Evolutionary conservation across 768 basidiomycete species (phyloP).

Genomic region (Rhizopogon vinicolor): DNA sequence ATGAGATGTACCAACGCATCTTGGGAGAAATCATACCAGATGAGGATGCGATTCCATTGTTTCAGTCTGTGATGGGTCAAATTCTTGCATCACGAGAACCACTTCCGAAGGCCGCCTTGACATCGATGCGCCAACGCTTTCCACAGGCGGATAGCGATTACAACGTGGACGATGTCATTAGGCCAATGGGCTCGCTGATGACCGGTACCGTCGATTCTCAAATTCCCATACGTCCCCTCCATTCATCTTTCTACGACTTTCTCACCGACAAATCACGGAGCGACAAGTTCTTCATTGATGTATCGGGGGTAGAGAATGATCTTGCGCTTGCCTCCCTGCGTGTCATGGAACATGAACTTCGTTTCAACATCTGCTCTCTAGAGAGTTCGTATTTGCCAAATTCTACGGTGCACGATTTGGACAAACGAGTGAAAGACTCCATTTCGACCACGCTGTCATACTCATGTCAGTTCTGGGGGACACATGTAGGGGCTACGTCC

Average conservation of each 20-base stretch:
- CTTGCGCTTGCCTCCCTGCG: constrained; percentile 20
- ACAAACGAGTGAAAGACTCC: background rate
- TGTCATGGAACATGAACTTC: constrained; percentile 23
- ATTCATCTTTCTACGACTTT: constrained; percentile 25
- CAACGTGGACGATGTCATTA: constrained; percentile 1
- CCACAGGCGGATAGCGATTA: background rate
- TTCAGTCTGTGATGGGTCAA: no score
- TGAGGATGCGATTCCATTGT: no score
- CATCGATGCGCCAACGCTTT: no score
- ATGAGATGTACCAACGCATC: no score
- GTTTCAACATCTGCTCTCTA: constrained; percentile 33
- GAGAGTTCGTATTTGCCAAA: constrained; percentile 26
- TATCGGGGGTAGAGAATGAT: constrained; percentile 5
- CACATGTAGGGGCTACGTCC: constrained; percentile 2
- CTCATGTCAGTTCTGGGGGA: constrained; percentile 9
- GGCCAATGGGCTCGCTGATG: constrained; percentile 2
- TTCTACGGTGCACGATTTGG: constrained; percentile 12
- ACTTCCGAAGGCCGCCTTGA: no score
- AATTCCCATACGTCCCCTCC: no score
- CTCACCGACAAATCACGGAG: constrained; percentile 11
- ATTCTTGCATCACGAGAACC: no score
- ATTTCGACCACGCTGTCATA: constrained; percentile 6
- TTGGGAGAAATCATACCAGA: no score
- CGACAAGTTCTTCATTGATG: constrained; percentile 9
- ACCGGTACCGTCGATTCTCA: background rate